A percentile compares a stretch with the other conserved stretches of the same genome.
Evolutionary conservation across 2,329 filamentous ascomycete genomes (phyloP).

Genomic region (Fusarium burgessii): DNA sequence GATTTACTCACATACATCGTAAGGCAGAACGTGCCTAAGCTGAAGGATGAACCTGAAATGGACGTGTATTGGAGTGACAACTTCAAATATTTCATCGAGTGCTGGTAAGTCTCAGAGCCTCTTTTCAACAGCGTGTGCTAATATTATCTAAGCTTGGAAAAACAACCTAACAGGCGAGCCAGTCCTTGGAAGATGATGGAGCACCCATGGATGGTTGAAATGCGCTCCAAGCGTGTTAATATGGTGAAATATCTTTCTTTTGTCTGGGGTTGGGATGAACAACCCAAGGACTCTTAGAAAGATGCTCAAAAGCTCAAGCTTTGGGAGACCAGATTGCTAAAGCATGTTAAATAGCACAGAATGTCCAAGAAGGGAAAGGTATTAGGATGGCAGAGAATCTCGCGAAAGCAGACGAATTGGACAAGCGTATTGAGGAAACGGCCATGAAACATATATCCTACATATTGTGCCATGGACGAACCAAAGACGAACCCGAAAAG

Average conservation of each 20-base stretch:
- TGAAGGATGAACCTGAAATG: conserved; percentile 93
- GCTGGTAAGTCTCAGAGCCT: conserved; percentile 78
- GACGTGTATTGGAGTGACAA: conserved; percentile 95
- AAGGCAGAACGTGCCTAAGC: conserved; percentile 90
- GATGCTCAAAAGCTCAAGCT: conserved; percentile 16
- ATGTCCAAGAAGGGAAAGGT: not conserved
- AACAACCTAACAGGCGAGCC: conserved; percentile 86
- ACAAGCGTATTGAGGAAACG: not conserved
- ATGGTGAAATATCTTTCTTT: conserved; percentile 94
- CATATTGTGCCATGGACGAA: conserved; percentile 17
- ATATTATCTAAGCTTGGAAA: conserved; percentile 79
- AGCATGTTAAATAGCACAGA: conserved; percentile 6
- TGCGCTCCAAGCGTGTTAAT: conserved; percentile 95
- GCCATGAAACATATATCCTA: conserved; percentile 6
- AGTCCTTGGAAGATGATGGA: conserved; percentile 99
- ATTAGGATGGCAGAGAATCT: not conserved
- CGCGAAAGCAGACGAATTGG: conserved; percentile 3
- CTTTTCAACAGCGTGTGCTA: conserved; percentile 23
- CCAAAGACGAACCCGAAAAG: conserved; percentile 11
- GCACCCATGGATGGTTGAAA: conserved; percentile 98
- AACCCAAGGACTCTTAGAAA: conserved; percentile 40
- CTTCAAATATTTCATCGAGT: conserved; percentile 99
- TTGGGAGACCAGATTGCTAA: conserved; percentile 27
- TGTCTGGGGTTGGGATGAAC: conserved; percentile 93
- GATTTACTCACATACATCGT: conserved; percentile 98